Evolutionary conservation across 78 protist genomes (phyloP).

Genomic region (Abeoforma whisleri): DNA sequence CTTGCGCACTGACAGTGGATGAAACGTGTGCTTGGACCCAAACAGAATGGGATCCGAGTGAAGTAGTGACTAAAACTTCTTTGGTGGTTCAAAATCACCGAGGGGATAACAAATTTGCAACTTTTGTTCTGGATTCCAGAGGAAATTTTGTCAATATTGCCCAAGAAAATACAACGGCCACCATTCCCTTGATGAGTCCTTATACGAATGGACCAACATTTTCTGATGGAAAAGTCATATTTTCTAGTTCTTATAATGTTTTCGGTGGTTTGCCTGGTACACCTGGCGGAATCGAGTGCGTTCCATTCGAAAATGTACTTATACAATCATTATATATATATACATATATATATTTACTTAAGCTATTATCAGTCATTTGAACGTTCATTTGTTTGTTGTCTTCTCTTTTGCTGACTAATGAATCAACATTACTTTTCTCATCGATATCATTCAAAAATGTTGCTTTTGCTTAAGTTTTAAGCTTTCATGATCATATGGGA

Average conservation of each 20-base stretch:
- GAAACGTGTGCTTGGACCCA: not conserved
- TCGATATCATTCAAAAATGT: no score
- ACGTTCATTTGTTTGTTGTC: no score
- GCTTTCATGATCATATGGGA: no score
- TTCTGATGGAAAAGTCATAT: not conserved
- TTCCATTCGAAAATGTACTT: no score
- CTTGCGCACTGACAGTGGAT: not conserved
- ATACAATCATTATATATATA: no score
- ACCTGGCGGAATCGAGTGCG: not conserved
- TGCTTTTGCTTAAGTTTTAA: no score
- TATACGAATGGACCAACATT: not conserved
- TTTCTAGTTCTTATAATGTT: not conserved
- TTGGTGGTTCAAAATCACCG: not conserved
- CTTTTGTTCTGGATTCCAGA: not conserved
- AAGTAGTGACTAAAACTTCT: not conserved
- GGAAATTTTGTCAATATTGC: not conserved
- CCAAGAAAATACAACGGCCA: not conserved
- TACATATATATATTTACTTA: no score
- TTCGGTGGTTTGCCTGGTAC: not conserved
- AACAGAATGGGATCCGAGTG: not conserved
- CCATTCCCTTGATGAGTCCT: not conserved
- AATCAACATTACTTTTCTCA: no score
- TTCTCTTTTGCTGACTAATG: no score
- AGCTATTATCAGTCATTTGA: no score
- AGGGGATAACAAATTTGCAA: not conserved